These are phyloP conservation scores for Aspergillus homomorphus DNA, from an alignment of 495 filamentous ascomycete species.

Conservation along the genomic window DNA sequence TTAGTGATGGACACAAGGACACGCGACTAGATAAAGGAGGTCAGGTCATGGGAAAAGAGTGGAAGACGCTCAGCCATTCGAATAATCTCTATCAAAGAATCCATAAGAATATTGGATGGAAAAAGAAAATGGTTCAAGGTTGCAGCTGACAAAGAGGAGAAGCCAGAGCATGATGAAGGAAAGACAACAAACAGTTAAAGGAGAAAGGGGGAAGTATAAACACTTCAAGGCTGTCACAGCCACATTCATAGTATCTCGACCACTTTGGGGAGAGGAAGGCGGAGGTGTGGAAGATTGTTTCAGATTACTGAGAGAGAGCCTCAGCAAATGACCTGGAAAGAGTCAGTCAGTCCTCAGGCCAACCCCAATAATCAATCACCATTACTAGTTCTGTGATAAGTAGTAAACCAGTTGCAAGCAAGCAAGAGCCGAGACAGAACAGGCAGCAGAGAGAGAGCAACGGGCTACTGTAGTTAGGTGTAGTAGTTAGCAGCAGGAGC, in stretches of 20 bases:
- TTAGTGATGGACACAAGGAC: conserved; percentile 6
- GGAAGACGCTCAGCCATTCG: neutral
- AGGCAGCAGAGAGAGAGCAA: neutral
- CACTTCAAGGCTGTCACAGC: conserved; percentile 12
- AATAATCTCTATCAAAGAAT: too few species aligned
- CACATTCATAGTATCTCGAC: conserved; percentile 10
- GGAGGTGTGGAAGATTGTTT: neutral
- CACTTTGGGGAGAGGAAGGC: neutral
- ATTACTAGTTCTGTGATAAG: too few species aligned
- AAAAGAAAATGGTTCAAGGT: neutral
- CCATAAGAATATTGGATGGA: too few species aligned
- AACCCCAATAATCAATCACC: too few species aligned
- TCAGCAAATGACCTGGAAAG: conserved; percentile 12
- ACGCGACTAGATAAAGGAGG: neutral
- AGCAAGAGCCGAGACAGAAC: neutral
- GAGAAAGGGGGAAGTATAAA: conserved; percentile 1
- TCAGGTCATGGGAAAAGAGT: neutral
- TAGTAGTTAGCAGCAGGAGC: neutral
- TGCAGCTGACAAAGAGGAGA: too few species aligned
- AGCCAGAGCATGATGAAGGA: neutral
- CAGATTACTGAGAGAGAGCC: conserved; percentile 10
- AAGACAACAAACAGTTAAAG: neutral
- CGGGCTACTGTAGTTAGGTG: too few species aligned
- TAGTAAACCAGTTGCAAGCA: neutral
- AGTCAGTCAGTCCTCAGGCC: conserved; percentile 10